Conservation (phyloP, 2,329 filamentous ascomycete genomes). For the Penicillium sp. region DNA sequence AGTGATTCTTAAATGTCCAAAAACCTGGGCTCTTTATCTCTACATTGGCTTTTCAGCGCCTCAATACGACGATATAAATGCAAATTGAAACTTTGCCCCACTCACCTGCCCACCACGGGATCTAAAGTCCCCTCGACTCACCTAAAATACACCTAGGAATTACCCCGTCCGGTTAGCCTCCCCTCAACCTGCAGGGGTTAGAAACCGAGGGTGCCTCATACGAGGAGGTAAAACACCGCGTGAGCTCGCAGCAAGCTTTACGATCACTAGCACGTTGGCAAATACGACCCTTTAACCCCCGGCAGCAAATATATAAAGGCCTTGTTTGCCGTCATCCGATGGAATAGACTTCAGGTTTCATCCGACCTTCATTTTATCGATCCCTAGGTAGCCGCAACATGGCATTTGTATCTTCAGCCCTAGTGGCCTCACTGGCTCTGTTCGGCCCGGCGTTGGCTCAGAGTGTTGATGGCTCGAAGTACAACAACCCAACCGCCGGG, state of each 20-base stretch:
- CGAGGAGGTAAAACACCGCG: neutral
- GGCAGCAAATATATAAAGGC: neutral
- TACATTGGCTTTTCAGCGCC: too few relatives aligned
- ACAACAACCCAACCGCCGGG: conserved; percentile 21
- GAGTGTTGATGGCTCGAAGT: conserved; percentile 21
- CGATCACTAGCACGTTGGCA: neutral
- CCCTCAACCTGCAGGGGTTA: neutral
- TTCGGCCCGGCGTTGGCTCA: conserved; percentile 6
- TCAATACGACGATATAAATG: neutral
- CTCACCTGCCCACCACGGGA: neutral
- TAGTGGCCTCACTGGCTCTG: conserved; percentile 4
- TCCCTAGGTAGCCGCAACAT: neutral
- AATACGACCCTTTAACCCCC: neutral
- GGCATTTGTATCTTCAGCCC: conserved; percentile 1
- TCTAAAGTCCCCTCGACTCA: neutral
- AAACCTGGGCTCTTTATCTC: neutral
- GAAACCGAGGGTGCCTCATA: neutral
- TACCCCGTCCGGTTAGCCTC: neutral
- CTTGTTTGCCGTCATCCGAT: neutral
- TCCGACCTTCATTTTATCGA: too few relatives aligned
- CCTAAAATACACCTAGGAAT: neutral
- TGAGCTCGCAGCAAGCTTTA: neutral
- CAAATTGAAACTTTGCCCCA: neutral
- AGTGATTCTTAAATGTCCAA: too few relatives aligned
- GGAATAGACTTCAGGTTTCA: neutral